Base-by-base conservation (phyloP, 2,329 filamentous ascomycete species). In the Colletotrichum graminicola region DNA sequence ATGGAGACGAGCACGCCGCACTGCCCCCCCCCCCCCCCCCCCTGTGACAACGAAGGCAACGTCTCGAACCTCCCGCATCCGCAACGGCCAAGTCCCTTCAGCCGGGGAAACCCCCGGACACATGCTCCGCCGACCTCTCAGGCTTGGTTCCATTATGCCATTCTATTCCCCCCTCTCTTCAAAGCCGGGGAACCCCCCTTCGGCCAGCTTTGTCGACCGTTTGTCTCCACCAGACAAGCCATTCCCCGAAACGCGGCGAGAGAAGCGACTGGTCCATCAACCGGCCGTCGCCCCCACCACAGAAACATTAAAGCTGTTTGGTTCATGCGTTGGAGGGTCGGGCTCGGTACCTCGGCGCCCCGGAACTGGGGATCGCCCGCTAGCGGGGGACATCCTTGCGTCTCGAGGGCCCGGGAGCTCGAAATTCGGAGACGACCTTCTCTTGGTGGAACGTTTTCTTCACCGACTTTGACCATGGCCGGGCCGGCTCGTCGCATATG, bases 191-290 rank as follows among this genome's bases (percentile, higher is more conserved):
- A 26, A n/a, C n/a, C 10, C 6, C 10, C 29, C 10, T 29, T 18
- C 41, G 18, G 41, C 21, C 41, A 21, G 41, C 18, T 7, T 43
- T 21, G 8, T 18, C 2, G 39, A 41, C 39, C 6, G 41, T 43
- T 21, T 8, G 7, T n/a, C 51, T 6, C 45, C 43, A 32, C 59
- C n/a, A n/a, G 43, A 62, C 51, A 21, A 51, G 29, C 32, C 10
- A 1, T 1, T 8, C 10, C 32, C 21, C 26, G 6, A 10, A 8
- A 3, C 10, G 2, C 43, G 43, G 57, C 57, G 26, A 21, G 21
- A 61, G 57, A 61, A 47, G 21, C 36, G 59, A 62, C 45, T 62
- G 59, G 59, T 51, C 29, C 21, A 26, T 32, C 59, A n/a, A 32
- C 59, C 59, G 45, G 45, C 39, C 39, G 39, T 41, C 16, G 5